A percentile compares a stretch with the other conserved stretches of the same genome.
Conservation (phyloP, 768 basidiomycete species). For the Neoboletus subvelutipes region DNA sequence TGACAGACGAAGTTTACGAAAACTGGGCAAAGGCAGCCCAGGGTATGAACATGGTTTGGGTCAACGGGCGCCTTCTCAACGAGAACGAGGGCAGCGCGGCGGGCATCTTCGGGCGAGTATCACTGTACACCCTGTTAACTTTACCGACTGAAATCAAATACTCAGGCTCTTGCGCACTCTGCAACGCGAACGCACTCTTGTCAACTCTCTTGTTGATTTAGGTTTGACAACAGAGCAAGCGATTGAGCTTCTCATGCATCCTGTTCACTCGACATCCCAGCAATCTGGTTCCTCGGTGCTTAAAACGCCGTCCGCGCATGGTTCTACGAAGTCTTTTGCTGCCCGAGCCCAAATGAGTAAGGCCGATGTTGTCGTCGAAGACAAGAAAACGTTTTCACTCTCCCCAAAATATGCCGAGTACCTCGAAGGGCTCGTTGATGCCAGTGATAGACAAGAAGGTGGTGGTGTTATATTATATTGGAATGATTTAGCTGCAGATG, state of each 20-base stretch:
- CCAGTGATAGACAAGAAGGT: conserved; percentile 82
- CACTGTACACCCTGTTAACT: background rate
- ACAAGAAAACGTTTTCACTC: conserved; percentile 86
- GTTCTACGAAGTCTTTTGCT: conserved; percentile 12
- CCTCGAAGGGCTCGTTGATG: conserved; percentile 80
- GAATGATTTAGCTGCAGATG: conserved; percentile 90
- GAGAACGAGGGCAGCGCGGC: conserved; percentile 64
- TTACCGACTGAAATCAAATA: conserved; percentile 4
- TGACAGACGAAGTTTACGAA: conserved; percentile 54
- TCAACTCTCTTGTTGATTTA: conserved; percentile 57
- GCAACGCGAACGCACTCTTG: conserved; percentile 65
- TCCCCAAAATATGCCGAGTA: conserved; percentile 27
- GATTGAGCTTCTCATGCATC: conserved; percentile 70
- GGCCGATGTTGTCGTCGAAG: conserved; percentile 46
- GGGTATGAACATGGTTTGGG: conserved; percentile 65
- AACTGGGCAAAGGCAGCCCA: conserved; percentile 55
- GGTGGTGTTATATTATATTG: conserved; percentile 77
- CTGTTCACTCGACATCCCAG: conserved; percentile 53
- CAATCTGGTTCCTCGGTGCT: conserved; percentile 27
- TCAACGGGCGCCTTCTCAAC: conserved; percentile 70
- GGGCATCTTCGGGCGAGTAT: conserved; percentile 49
- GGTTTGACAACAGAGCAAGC: conserved; percentile 67
- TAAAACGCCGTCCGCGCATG: background rate
- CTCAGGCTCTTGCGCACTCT: conserved; percentile 64
- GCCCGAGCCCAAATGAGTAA: conserved; percentile 1